Evolutionary conservation across 805 yeast species (phyloP).

Genomic region (Nakazawaea ambrosiae): DNA sequence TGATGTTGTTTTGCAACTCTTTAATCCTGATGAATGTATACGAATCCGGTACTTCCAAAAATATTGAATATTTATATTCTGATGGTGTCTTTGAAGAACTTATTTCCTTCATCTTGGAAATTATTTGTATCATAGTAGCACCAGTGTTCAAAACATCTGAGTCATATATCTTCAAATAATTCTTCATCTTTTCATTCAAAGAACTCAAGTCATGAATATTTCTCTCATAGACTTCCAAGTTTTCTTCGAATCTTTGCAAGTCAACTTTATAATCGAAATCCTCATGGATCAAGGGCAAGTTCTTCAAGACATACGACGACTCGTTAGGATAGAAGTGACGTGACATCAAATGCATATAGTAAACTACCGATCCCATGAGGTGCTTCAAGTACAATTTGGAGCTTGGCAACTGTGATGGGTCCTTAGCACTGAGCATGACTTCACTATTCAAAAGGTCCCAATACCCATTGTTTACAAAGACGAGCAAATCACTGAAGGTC

Average conservation of each 20-base stretch:
- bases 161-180: conserved; percentile 7
- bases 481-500: not conserved
- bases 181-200: not conserved
- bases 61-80: not conserved
- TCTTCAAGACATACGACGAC: conserved; percentile 6
- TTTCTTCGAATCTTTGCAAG: conserved; percentile 1
- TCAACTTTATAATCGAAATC: conserved; percentile 1
- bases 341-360: conserved; percentile 8
- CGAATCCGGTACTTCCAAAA: conserved; percentile 7
- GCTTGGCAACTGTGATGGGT: conserved; percentile 2
- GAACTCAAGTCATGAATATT: not conserved
- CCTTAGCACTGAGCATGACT: conserved; percentile 3
- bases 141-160: conserved; percentile 6
- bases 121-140: conserved; percentile 1
- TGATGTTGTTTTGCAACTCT: conserved; percentile 1
- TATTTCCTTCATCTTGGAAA: conserved; percentile 4
- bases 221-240: conserved; percentile 2
- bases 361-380: conserved; percentile 8
- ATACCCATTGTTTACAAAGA: conserved; percentile 5
- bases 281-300: not conserved
- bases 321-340: conserved; percentile 4
- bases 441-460: conserved; percentile 10
- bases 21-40: conserved; percentile 1
- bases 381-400: conserved; percentile 4
- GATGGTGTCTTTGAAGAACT: not conserved